Conservation (phyloP, 805 yeast species). For the Saccharomycopsis lassenensis region DNA sequence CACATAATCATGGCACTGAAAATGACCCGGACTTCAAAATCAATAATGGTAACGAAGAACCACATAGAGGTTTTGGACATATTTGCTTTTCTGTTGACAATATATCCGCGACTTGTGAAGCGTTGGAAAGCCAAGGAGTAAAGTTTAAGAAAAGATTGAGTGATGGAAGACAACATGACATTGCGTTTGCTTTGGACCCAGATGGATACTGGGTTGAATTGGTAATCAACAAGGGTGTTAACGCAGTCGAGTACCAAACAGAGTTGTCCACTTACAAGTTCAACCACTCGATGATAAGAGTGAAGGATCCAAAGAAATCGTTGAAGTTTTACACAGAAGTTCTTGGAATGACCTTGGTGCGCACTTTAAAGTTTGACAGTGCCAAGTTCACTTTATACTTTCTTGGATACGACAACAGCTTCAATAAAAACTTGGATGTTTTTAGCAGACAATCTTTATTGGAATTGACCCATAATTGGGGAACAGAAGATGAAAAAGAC, state of each 20-base stretch:
- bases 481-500: slow-evolving; percentile 70
- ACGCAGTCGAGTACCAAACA: slow-evolving; percentile 31
- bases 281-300: slow-evolving; percentile 90
- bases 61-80: slow-evolving; percentile 89
- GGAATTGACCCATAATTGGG: slow-evolving; percentile 94
- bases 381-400: slow-evolving; percentile 85
- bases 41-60: slow-evolving; percentile 77
- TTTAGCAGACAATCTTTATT: slow-evolving; percentile 54
- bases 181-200: slow-evolving; percentile 93
- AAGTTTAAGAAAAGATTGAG: slow-evolving; percentile 69
- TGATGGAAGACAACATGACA: slow-evolving; percentile 88
- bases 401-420: slow-evolving; percentile 47
- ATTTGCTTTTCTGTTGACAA: slow-evolving; percentile 81
- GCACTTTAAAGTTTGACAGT: slow-evolving; percentile 41
- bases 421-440: slow-evolving; percentile 26
- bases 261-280: slow-evolving; percentile 38
- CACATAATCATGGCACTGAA: slow-evolving; percentile 72
- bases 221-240: slow-evolving; percentile 43
- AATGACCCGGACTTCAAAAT: slow-evolving; percentile 41
- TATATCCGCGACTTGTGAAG: slow-evolving; percentile 47
- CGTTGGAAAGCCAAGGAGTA: slow-evolving; percentile 50
- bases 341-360: slow-evolving; percentile 69
- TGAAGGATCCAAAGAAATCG: slow-evolving; percentile 71
- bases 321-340: slow-evolving; percentile 68
- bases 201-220: slow-evolving; percentile 96